Evolutionary conservation across 2,329 filamentous ascomycete genomes (phyloP), one percentile per base, ranked within the genome.

Genomic region (Exutisphaerella laricina): DNA sequence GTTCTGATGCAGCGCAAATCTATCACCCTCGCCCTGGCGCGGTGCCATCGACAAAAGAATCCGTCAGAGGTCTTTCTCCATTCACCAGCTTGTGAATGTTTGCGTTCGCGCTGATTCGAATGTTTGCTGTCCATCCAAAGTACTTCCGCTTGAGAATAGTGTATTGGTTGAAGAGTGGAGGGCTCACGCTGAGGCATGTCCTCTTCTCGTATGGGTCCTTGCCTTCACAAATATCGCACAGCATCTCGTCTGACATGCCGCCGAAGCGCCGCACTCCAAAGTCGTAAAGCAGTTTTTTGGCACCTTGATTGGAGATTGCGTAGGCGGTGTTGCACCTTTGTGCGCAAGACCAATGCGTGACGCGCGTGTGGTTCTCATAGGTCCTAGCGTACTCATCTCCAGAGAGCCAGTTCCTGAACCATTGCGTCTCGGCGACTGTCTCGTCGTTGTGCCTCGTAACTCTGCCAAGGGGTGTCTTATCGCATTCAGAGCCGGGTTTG

Each of bases 111-210:
- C n/a, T n/a, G n/a, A n/a, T n/a, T n/a, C n/a, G n/a, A n/a, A n/a
- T n/a, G n/a, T n/a, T n/a, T n/a, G n/a, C n/a, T n/a, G n/a, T n/a
- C n/a, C n/a, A n/a, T n/a, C n/a, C n/a, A n/a, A n/a, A n/a, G n/a
- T n/a, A n/a, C n/a, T n/a, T n/a, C n/a, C n/a, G n/a, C n/a, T n/a
- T n/a, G n/a, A n/a, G n/a, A n/a, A n/a, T n/a, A n/a, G n/a, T 62
- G 44, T 72, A 67, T 5, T 70, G 67, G 5, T 70, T 63, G 51
- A 75, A 70, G 2, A 75, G 49, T 14, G 63, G 58, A 0, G 70
- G 71, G 38, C 66, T 59, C 1, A 62, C 57, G 0, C 66, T 59
- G 42, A 74, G 28, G 58, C 70, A 66, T 28, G 58, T 63, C 39
- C 67, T 59, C 46, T 64, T 43, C 30, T 38, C 9, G 30, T 54